A percentile compares a stretch with the other conserved stretches of the same genome.
Evolutionary conservation across 768 basidiomycete genomes (phyloP).

Genomic region (Epithele typhae): DNA sequence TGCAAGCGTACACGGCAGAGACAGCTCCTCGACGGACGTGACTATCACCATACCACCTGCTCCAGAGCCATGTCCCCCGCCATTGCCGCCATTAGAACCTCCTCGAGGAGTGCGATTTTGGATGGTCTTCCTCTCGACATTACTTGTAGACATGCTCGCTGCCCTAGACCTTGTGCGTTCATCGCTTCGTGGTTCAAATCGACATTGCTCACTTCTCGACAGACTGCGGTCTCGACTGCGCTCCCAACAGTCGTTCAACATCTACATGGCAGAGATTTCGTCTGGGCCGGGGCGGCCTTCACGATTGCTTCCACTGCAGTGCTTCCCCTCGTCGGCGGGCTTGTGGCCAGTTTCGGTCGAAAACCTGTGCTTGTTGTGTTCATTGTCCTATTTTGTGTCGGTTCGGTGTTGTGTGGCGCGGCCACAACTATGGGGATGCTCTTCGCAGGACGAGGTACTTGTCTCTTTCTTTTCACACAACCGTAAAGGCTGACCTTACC

Average conservation of each 20-base stretch:
- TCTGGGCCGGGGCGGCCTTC: conserved; percentile 28
- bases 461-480: too few species aligned
- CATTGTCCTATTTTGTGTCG: conserved; percentile 32
- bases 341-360: conserved; percentile 13
- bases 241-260: conserved; percentile 12
- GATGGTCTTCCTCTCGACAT: conserved; percentile 9
- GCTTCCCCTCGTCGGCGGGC: conserved; percentile 29
- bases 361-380: conserved; percentile 23
- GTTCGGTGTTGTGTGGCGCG: conserved; percentile 35
- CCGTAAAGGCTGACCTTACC: too few species aligned
- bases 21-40: too few species aligned
- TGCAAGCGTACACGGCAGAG: too few species aligned
- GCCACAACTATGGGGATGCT: conserved; percentile 36
- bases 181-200: neutral
- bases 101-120: too few species aligned
- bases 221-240: conserved; percentile 19
- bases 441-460: conserved; percentile 31
- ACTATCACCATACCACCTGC: too few species aligned
- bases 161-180: conserved; percentile 12
- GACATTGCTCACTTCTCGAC: neutral
- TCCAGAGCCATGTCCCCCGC: too few species aligned
- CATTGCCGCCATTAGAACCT: too few species aligned
- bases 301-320: conserved; percentile 31
- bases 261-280: conserved; percentile 18
- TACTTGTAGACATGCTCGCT: conserved; percentile 9